Evolutionary conservation across 805 yeast genomes (phyloP), one percentile per base, ranked within the genome.

Genomic region (Pichia ethanolica): DNA sequence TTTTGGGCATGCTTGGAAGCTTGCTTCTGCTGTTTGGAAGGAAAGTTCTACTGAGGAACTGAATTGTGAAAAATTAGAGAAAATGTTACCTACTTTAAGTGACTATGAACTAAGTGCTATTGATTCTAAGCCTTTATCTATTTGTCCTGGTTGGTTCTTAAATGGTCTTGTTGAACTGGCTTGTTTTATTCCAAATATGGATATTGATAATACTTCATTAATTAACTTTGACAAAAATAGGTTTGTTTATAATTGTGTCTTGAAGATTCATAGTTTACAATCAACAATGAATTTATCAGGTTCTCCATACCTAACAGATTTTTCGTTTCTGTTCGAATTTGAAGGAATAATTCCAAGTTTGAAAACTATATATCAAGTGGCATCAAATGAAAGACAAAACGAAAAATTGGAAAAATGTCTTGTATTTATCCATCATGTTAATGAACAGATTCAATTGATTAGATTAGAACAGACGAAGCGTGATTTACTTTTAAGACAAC

Each of bases 71-170:
- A 65, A 57, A 44, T 60, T 70, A 42, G 57, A 65, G 4, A 55
- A 48, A 12, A 45, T 45, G 27, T 39, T 53, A 26, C 53, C 56
- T 10, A 27, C 14, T 5, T 35, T 43, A 1, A 38, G 53, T 11
- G 50, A 56, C 36, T 34, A 44, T 11, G 45, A 51, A 35, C 5
- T 20, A 14, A 20, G 32, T 10, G 12, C 28, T 4, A 39, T 56
- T 28, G 35, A 35, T 8, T 53, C 73, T 47, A 74, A 0, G 0
- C 6, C 39, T 13, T 68, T 87, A 45, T 78, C 89, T 6, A 93
- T 96, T 3, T 90, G 97, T 60, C 79, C 89, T 51, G 97, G 97
- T 10, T 91, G 98, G 98, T 72, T 89, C 45, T 71, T 85, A 27
- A 91, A 86, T 57, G 80, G 95, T 53, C 68, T 91, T 54, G 62